Conservation (phyloP, 208 protist genomes). For the Trypanosoma vivax region DNA sequence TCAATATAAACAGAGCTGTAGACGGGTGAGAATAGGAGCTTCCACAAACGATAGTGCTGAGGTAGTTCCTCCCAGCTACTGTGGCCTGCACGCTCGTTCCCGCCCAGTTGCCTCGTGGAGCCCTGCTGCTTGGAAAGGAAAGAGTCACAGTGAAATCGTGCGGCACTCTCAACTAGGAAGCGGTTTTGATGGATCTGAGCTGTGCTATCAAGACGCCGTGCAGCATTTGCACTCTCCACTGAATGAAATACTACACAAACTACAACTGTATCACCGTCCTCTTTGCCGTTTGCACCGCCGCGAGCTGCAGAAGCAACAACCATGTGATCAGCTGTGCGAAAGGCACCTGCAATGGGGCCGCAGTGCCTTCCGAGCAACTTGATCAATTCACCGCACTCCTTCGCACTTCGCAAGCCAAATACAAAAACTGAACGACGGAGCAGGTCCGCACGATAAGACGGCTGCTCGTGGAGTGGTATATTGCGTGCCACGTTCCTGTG, state of each 20-base stretch:
- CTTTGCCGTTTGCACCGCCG: neutral
- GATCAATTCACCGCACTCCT: slow-evolving; percentile 10
- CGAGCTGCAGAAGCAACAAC: too few relatives aligned
- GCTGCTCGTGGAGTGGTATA: slow-evolving; percentile 12
- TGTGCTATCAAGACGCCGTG: slow-evolving; percentile 4
- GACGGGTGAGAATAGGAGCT: slow-evolving; percentile 6
- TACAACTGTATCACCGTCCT: neutral
- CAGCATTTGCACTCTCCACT: neutral
- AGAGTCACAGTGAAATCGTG: neutral
- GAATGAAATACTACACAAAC: slow-evolving; percentile 7
- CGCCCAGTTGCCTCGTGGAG: neutral
- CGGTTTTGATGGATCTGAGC: slow-evolving; percentile 11
- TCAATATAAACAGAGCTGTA: neutral
- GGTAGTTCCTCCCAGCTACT: neutral
- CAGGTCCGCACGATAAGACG: slow-evolving; percentile 7
- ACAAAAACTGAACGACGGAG: slow-evolving; percentile 14
- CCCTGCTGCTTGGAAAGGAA: neutral
- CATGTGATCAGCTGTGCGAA: slow-evolving; percentile 5
- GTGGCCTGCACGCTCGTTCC: neutral
- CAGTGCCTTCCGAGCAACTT: neutral
- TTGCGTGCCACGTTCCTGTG: neutral
- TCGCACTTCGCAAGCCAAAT: slow-evolving; percentile 7
- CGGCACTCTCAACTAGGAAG: slow-evolving; percentile 7
- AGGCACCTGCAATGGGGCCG: slow-evolving; percentile 9
- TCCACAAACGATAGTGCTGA: slow-evolving; percentile 13